Evolutionary conservation across 2,329 filamentous ascomycete species (phyloP), one percentile per base, ranked within the genome.

Genomic region (Cercospora brassicicola): DNA sequence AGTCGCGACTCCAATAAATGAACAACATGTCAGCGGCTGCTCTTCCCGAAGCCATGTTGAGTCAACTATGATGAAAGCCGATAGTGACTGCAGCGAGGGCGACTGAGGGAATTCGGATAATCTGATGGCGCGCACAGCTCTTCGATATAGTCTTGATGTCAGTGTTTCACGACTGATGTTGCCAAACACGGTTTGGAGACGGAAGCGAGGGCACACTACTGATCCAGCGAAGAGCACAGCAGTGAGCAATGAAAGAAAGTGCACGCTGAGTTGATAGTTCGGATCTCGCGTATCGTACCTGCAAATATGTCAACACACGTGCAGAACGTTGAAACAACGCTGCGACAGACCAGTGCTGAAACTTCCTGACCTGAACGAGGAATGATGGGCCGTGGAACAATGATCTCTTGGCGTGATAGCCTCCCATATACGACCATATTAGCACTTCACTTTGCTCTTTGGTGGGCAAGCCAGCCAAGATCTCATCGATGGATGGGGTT

Each of bases 1-100:
- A 69, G 83, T 79, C 4, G 80, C 80, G 10, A 84, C 76, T 28
- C 81, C 82, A 64, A 84, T 80, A 59, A 84, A 84, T 6, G 83
- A 75, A 73, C 82, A 84, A 70, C 80, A 82, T 4, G 81, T 82
- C 39, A 84, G 69, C 5, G 82, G 82, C 55, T 84, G 82, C 71
- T 84, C 82, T 66, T 84, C 83, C 62, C 81, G 81, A 1, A 81
- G 79, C 15, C 83, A 75, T 23, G 68, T 71, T 18, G 67, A 70
- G 51, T 72, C 65, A 9, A 72, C 66, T 15, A 84, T 76, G 3
- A 84, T 76, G 68, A 84, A 82, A 15, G 83, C 82, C 15, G 79
- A 79, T 2, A 85, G 74, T 2, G 82, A 81, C 56, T 81, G 79
- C 36, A 84, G 70, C 9, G 82, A 82, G 5, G 82, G 78, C 62